Evolutionary conservation across 768 basidiomycete species (phyloP).

Genomic region (Calocera viscosa): DNA sequence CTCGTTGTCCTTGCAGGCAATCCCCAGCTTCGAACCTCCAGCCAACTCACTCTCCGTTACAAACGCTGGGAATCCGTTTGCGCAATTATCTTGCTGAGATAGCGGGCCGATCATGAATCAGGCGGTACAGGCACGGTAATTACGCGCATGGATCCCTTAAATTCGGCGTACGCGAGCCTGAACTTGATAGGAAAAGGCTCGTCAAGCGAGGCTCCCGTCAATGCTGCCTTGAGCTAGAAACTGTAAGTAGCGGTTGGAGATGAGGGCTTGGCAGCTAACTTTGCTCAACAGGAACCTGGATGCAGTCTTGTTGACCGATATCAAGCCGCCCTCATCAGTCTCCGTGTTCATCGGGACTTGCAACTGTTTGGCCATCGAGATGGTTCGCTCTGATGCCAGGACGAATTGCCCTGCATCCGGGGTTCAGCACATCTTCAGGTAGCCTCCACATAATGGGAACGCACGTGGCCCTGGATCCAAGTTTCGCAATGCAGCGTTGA

Average conservation of each 20-base stretch:
- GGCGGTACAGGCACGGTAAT: neutral
- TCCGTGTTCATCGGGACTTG: neutral
- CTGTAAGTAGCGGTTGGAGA: neutral
- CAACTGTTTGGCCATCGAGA: neutral
- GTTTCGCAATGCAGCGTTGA: neutral
- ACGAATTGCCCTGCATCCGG: neutral
- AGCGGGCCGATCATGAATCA: neutral
- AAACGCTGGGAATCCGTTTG: too few relatives aligned
- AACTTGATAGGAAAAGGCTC: constrained; percentile 1
- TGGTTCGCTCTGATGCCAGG: neutral
- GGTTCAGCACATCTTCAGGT: neutral
- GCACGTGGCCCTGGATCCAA: neutral
- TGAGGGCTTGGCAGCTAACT: neutral
- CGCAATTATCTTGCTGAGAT: neutral
- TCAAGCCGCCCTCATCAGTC: neutral
- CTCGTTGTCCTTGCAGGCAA: too few relatives aligned
- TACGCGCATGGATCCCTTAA: neutral
- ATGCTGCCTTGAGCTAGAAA: neutral
- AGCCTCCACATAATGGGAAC: neutral
- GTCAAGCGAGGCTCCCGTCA: neutral
- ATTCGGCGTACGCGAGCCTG: neutral
- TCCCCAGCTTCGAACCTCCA: too few relatives aligned
- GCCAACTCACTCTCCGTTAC: too few relatives aligned
- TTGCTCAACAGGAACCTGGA: neutral
- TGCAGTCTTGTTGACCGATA: neutral